A percentile compares a stretch with the other conserved stretches of the same genome.
These are phyloP conservation scores for Evansstolkia leycettana DNA, from an alignment of 495 filamentous ascomycete genomes.

Conservation along the genomic window DNA sequence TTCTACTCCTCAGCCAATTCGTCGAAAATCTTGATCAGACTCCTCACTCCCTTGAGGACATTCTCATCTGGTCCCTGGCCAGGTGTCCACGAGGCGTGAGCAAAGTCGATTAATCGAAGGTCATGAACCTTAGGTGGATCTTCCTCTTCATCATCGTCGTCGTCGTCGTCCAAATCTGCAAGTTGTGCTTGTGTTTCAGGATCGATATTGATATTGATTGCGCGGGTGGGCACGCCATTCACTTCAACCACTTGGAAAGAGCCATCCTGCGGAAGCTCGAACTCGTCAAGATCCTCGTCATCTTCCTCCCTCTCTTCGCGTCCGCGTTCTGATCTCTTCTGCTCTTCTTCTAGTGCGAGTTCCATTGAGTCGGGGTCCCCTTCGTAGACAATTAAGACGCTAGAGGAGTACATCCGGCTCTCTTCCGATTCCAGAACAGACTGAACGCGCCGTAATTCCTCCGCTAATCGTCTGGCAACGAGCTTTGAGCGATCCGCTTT, in stretches of 20 bases:
- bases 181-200: constrained; percentile 17
- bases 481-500: constrained; percentile 35
- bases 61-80: constrained; percentile 86
- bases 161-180: constrained; percentile 30
- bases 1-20: constrained; percentile 36
- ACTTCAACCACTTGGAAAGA: constrained; percentile 21
- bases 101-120: constrained; percentile 92
- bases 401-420: constrained; percentile 88
- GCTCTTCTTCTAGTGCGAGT: constrained; percentile 51
- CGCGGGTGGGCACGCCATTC: constrained; percentile 15
- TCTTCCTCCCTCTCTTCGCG: constrained; percentile 31
- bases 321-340: constrained; percentile 20
- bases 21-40: constrained; percentile 55
- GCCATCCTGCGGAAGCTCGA: constrained; percentile 17
- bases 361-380: constrained; percentile 63
- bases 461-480: constrained; percentile 49
- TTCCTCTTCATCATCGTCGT: constrained; percentile 55
- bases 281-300: constrained; percentile 45
- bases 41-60: constrained; percentile 60
- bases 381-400: constrained; percentile 84
- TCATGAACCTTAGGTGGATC: constrained; percentile 61
- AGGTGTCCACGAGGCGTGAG: constrained; percentile 79
- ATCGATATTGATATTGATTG: constrained; percentile 30
- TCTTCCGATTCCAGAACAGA: constrained; percentile 59
- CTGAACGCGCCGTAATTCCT: constrained; percentile 54